Evolutionary conservation across 139 green algal species (phyloP), one percentile per base, ranked within the genome.

Genomic region (Pseudopediastrum boryanum): DNA sequence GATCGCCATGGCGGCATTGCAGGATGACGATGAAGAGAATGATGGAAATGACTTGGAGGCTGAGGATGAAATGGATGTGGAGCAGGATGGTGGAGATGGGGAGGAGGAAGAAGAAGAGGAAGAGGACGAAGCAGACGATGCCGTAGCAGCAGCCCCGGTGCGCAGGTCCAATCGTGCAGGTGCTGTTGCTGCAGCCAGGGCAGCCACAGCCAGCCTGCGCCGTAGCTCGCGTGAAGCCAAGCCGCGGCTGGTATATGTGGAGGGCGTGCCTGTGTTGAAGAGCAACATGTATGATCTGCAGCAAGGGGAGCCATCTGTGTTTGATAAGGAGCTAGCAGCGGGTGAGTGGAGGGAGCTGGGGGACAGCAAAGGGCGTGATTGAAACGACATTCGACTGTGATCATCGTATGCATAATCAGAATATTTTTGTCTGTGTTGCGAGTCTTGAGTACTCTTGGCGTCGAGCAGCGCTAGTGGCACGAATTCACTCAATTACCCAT

Each of bases 201-300:
- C 23, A 59, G 61, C 10, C 12, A 16, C 43, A 10, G 56, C 56
- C 36, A 38, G 23, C 21, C 39, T 75, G 2, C 44, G 48, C 2
- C 85, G 86, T 31, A 83, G 35, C 2, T 75, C 46, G 29, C 77
- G 86, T 1, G 77, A 56, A 19, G 61, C 44, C 27, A 89, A 85
- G 82, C 50, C 6, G 8, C 78, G 86, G 8, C 23, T 90, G 1
- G 52, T 85, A 66, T 87, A 90, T 63, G 71, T 94, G 0, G 59
- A 91, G 31, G 86, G 86, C 27, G 8, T 86, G 10, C 81, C 84
- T 0, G 89, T 94, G 71, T 85, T 94, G 44, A 67, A 83, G 64
- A 38, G 58, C 38, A 94, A 94, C 83, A 86, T 90, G 78, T 94
- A 94, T 59, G 84, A 85, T 33, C 51, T 91, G 29, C 65, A 90